Percentiles rank a stretch among this genome's conserved stretches.
phyloP scores from a whole-genome alignment of 805 yeast species.

The Jamesozyma jinghongensis region DNA sequence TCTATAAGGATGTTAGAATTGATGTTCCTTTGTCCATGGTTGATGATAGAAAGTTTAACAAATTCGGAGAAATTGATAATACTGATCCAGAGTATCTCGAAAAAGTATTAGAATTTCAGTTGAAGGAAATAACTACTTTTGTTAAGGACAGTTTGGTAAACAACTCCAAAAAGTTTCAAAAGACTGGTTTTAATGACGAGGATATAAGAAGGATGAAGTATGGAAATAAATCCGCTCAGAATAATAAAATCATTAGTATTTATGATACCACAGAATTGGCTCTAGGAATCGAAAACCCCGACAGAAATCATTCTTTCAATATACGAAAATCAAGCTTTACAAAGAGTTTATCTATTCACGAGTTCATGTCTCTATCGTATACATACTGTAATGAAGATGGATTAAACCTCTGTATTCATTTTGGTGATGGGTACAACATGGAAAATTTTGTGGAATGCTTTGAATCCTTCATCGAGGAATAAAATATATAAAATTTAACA shows the following conservation, averaged over 20 bases:
- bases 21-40: conserved; percentile 21
- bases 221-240: conserved; percentile 5
- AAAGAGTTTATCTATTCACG: conserved; percentile 15
- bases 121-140: conserved; percentile 15
- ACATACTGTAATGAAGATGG: conserved; percentile 17
- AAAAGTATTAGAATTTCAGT: conserved; percentile 19
- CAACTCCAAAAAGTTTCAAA: conserved; percentile 17
- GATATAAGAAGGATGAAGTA: conserved; percentile 25
- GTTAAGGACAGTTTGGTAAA: conserved; percentile 11
- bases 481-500: neutral
- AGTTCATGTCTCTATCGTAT: conserved; percentile 22
- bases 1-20: conserved; percentile 20
- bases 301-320: conserved; percentile 5
- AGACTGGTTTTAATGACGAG: conserved; percentile 20
- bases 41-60: conserved; percentile 13
- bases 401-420: conserved; percentile 22
- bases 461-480: conserved; percentile 21
- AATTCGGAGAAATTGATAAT: conserved; percentile 3
- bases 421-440: conserved; percentile 21
- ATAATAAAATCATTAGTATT: conserved; percentile 17
- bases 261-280: conserved; percentile 21
- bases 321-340: conserved; percentile 19
- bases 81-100: conserved; percentile 13
- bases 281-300: conserved; percentile 1
- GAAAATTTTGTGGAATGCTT: conserved; percentile 24